Percentiles rank a stretch among this genome's conserved stretches.
Evolutionary conservation across 2,329 filamentous ascomycete genomes (phyloP).

Genomic region (Coniochaeta prunicola): DNA sequence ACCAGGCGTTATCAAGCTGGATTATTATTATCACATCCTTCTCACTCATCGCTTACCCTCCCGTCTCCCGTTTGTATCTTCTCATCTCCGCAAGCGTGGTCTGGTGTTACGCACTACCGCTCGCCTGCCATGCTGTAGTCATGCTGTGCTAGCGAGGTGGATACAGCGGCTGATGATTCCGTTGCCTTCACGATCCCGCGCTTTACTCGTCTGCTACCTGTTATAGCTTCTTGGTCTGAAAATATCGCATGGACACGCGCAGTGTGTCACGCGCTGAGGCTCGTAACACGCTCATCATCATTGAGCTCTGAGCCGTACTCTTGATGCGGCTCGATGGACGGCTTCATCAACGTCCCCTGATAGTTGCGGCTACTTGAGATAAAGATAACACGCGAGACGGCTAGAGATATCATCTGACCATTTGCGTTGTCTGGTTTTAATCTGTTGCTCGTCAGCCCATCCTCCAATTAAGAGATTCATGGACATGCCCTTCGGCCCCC

Average conservation of each 20-base stretch:
- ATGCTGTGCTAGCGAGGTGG: background rate
- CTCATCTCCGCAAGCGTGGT: slow-evolving; percentile 2
- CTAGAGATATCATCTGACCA: background rate
- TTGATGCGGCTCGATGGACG: background rate
- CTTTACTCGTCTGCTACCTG: background rate
- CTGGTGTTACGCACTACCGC: background rate
- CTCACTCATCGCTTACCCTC: slow-evolving; percentile 7
- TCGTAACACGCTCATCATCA: background rate
- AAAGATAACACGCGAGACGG: slow-evolving; percentile 1
- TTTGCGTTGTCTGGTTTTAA: slow-evolving; percentile 1
- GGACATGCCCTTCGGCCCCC: slow-evolving; percentile 1
- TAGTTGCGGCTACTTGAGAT: background rate
- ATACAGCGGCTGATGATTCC: background rate
- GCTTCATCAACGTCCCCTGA: background rate
- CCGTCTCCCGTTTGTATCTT: slow-evolving; percentile 3
- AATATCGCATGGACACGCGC: background rate
- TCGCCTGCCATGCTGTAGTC: background rate
- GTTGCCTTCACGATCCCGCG: background rate
- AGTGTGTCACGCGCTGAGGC: background rate
- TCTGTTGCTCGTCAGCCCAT: background rate
- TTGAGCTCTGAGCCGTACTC: background rate
- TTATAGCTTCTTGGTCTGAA: background rate
- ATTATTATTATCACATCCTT: slow-evolving; percentile 12
- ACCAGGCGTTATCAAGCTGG: background rate
- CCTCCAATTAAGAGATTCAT: slow-evolving; percentile 4